Base-by-base conservation (phyloP, 1,284 basidiomycete species). In the Porodaedalea pini region DNA sequence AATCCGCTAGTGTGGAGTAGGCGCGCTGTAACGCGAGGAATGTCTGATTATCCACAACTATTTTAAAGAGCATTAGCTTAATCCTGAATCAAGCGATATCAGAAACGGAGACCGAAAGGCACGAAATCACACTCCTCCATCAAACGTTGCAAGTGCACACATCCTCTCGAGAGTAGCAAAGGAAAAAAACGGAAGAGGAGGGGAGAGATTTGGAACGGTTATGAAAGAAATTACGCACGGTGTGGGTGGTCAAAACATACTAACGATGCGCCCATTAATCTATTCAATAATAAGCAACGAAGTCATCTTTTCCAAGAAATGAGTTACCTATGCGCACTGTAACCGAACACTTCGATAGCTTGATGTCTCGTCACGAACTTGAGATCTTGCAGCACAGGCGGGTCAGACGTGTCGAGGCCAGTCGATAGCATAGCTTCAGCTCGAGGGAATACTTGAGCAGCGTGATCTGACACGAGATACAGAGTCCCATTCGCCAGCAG, bases 11-110 rank as follows among this genome's bases (percentile, higher is more conserved):
- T 0, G 85, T 79, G 56, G 82, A 81, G 68, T 94, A 90, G 0
- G 85, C 84, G 36, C 88, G 81, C 85, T 89, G 91, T 29, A 94
- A 75, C 2, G 90, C 82, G 49, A 92, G 80, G 29, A 94, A 75
- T 0, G 90, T 88, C 54, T 89, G 84, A 53, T 85, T 83, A 66
- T 85, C 85, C 80, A 68, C 67, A 10, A 63, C 55, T 56, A 64
- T 19, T 29, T n/a, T n/a, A n/a, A n/a, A n/a, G n/a, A n/a, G n/a
- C n/a, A n/a, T n/a, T n/a, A n/a, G n/a, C n/a, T n/a, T n/a, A n/a
- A n/a, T n/a, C n/a, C n/a, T n/a, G n/a, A n/a, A n/a, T n/a, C n/a
- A n/a, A n/a, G n/a, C n/a, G n/a, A n/a, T n/a, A n/a, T n/a, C n/a
- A n/a, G n/a, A n/a, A n/a, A n/a, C n/a, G n/a, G n/a, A n/a, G n/a